Base-by-base conservation (phyloP, 805 yeast genomes). In the Hanseniaspora valbyensis region DNA sequence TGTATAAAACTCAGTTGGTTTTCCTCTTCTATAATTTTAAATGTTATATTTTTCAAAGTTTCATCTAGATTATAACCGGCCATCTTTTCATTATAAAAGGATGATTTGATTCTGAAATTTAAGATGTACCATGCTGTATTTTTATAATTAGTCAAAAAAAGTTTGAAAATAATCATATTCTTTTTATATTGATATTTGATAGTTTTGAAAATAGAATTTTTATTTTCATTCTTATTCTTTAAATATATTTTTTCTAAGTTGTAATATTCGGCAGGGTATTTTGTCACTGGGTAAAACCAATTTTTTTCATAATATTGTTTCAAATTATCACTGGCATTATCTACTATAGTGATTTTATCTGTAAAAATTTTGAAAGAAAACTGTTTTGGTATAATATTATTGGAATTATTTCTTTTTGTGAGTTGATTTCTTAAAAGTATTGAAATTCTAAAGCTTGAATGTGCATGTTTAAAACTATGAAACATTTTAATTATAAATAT, bases 51-150 rank as follows among this genome's bases (percentile, higher is more conserved):
- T 29, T 48, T 48, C 28, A 48, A n/a, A 13, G 42, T 26, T 16
- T 39, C 41, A 26, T 48, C 18, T 19, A 48, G n/a, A 22, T 19
- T 16, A 21, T 48, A 39, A 12, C 50, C 50, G 1, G 33, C 16
- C 14, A 21, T 26, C 1, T 21, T 7, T 9, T 22, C 22, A 10
- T 18, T 16, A 18, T 30, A 45, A 6, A 26, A 24, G 4, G 25
- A 28, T 6, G 24, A 16, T 6, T 24, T 34, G 2, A 48, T 22
- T 16, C 41, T 42, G 26, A 40, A 48, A 21, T 48, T 48, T 21
- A 40, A 26, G 10, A 48, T 40, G 25, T 48, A 48, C 51, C 51
- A 48, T 2, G 44, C 51, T 7, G 51, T 48, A 18, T 48, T 48
- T 33, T 39, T 48, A 22, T 48, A 48, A 18, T 48, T 48, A 14